These are phyloP conservation scores for Hanseniaspora valbyensis DNA, from an alignment of 805 yeast species.

Conservation along the genomic window DNA sequence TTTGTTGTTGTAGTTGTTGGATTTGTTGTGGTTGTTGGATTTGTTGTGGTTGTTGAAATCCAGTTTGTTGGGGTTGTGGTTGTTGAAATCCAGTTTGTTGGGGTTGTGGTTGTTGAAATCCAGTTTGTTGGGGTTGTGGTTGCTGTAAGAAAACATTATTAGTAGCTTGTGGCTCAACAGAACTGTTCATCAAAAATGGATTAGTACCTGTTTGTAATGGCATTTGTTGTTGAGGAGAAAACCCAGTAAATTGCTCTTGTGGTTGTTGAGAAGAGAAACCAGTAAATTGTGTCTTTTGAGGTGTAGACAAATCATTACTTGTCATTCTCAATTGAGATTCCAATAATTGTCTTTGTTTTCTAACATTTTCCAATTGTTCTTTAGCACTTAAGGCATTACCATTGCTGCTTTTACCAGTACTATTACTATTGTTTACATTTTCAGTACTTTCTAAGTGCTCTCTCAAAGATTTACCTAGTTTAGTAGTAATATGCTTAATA, in stretches of 20 bases:
- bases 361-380: slow-evolving; percentile 28
- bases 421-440: slow-evolving; percentile 18
- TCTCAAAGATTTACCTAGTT: slow-evolving; percentile 72
- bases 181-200: slow-evolving; percentile 19
- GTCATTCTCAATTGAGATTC: slow-evolving; percentile 28
- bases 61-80: slow-evolving; percentile 18
- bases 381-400: slow-evolving; percentile 22
- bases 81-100: slow-evolving; percentile 24
- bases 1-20: not conserved
- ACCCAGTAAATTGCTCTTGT: slow-evolving; percentile 17
- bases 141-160: slow-evolving; percentile 22
- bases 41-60: not conserved
- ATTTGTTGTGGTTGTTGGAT: not conserved
- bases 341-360: slow-evolving; percentile 26
- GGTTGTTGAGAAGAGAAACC: slow-evolving; percentile 19
- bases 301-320: slow-evolving; percentile 25
- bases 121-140: slow-evolving; percentile 16
- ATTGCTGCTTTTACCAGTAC: slow-evolving; percentile 19
- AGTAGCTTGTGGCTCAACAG: slow-evolving; percentile 17
- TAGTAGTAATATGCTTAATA: slow-evolving; percentile 93
- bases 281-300: slow-evolving; percentile 22
- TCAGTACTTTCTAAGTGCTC: slow-evolving; percentile 54
- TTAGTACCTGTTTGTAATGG: slow-evolving; percentile 18
- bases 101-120: slow-evolving; percentile 18
- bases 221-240: slow-evolving; percentile 17